Percentiles rank a stretch among this genome's conserved stretches.
Conservation (phyloP, 2,329 filamentous ascomycete species). For the Colletotrichum navitas region DNA sequence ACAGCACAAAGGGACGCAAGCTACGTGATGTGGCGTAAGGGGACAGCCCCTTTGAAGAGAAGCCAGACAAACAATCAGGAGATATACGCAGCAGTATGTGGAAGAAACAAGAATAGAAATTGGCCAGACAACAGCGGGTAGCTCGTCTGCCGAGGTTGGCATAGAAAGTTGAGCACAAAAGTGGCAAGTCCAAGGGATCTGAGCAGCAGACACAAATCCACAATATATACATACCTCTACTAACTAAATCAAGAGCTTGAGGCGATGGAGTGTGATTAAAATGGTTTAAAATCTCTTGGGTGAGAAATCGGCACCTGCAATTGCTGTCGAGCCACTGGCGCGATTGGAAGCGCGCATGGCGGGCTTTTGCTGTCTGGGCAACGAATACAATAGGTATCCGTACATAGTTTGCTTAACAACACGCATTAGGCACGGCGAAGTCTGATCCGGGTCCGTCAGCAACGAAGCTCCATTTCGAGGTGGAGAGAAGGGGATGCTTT, state of each 20-base stretch:
- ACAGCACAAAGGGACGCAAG: neutral
- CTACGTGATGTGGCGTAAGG: neutral
- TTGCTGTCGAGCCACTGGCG: neutral
- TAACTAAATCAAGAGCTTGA: neutral
- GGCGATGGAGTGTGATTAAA: neutral
- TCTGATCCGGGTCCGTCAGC: neutral
- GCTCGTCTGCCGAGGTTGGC: neutral
- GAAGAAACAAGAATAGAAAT: neutral
- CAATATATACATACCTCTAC: too few species aligned
- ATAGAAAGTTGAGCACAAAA: neutral
- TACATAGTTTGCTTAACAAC: neutral
- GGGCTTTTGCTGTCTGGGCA: neutral
- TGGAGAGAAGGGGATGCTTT: slow-evolving; percentile 14
- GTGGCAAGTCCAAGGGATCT: neutral
- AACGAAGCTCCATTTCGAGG: slow-evolving; percentile 16
- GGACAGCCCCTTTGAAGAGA: neutral
- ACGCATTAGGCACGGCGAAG: slow-evolving; percentile 1
- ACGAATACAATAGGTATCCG: neutral
- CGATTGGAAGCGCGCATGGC: too few species aligned
- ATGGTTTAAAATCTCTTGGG: neutral
- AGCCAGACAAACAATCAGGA: neutral
- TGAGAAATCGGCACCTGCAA: neutral
- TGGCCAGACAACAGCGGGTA: neutral
- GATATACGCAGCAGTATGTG: neutral
- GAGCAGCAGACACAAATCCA: slow-evolving; percentile 1